A percentile compares a stretch with the other conserved stretches of the same genome.
phyloP scores from a whole-genome alignment of 495 filamentous ascomycete species.

The Penicillium taxi region DNA sequence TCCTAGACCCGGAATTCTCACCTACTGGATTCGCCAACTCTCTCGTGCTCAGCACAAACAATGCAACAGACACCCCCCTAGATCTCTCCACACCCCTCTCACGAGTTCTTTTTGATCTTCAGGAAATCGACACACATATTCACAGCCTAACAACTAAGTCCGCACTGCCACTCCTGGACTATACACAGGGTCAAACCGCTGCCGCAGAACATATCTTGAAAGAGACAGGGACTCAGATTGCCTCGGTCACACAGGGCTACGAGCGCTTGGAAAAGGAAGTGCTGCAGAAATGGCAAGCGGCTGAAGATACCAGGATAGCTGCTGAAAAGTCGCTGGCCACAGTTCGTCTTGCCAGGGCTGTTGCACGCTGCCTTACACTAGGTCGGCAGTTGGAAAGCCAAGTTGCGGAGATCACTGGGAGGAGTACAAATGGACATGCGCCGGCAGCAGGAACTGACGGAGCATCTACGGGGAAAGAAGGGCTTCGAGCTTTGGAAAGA shows the following conservation, averaged over 20 bases:
- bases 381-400: slow-evolving; percentile 84
- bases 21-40: slow-evolving; percentile 77
- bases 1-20: slow-evolving; percentile 77
- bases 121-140: slow-evolving; percentile 95
- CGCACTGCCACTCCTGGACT: slow-evolving; percentile 71
- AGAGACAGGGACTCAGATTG: slow-evolving; percentile 67
- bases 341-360: slow-evolving; percentile 66
- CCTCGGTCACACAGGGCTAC: slow-evolving; percentile 73
- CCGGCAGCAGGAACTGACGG: slow-evolving; percentile 15
- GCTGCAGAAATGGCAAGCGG: slow-evolving; percentile 67
- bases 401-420: slow-evolving; percentile 51
- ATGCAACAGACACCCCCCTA: slow-evolving; percentile 78
- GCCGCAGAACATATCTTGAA: slow-evolving; percentile 60
- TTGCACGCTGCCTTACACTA: slow-evolving; percentile 66
- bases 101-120: slow-evolving; percentile 89
- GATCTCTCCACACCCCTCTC: slow-evolving; percentile 93
- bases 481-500: slow-evolving; percentile 68
- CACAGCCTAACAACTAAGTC: slow-evolving; percentile 78
- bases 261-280: slow-evolving; percentile 77
- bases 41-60: slow-evolving; percentile 83
- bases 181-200: slow-evolving; percentile 64
- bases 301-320: slow-evolving; percentile 66
- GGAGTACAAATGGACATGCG: slow-evolving; percentile 16
- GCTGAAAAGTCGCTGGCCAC: slow-evolving; percentile 69
- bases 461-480: slow-evolving; percentile 47